Conservation (phyloP, 495 filamentous ascomycete species). For the Collariella sp. region DNA sequence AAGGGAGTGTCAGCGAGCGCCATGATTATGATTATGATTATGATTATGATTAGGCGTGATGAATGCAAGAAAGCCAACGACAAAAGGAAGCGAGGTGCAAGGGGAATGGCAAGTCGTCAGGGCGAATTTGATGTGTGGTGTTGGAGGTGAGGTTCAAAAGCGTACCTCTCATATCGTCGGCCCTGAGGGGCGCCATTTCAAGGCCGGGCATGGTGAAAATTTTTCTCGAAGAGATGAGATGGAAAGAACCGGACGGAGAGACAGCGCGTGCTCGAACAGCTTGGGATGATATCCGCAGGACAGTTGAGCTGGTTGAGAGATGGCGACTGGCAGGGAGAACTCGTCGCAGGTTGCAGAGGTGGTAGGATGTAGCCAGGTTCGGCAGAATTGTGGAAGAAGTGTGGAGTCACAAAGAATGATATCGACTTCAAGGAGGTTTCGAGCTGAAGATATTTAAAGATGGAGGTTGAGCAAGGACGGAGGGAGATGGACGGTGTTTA, state of each 20-base stretch:
- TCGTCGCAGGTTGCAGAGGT: background rate
- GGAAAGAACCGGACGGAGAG: background rate
- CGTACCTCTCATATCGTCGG: conserved; percentile 44
- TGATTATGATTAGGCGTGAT: background rate
- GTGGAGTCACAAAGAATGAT: background rate
- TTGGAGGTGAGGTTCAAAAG: conserved; percentile 3
- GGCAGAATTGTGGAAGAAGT: background rate
- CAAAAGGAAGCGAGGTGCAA: background rate
- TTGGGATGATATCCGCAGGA: background rate
- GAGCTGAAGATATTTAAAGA: background rate
- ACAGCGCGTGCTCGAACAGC: background rate
- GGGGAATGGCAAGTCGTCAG: too few relatives aligned
- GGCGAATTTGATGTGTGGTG: background rate
- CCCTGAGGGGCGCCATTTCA: conserved; percentile 38
- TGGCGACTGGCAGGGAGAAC: background rate
- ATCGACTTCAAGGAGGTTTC: background rate
- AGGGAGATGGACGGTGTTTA: background rate
- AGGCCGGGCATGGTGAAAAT: conserved; percentile 36
- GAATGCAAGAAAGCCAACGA: background rate
- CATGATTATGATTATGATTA: background rate
- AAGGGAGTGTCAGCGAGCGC: conserved; percentile 20
- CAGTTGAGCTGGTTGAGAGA: too few relatives aligned
- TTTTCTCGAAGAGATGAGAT: background rate
- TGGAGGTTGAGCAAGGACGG: background rate
- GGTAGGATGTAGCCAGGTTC: background rate